Evolutionary conservation across 2,329 filamentous ascomycete species (phyloP), one percentile per base, ranked within the genome.

Genomic region (Falciphora oryzae): DNA sequence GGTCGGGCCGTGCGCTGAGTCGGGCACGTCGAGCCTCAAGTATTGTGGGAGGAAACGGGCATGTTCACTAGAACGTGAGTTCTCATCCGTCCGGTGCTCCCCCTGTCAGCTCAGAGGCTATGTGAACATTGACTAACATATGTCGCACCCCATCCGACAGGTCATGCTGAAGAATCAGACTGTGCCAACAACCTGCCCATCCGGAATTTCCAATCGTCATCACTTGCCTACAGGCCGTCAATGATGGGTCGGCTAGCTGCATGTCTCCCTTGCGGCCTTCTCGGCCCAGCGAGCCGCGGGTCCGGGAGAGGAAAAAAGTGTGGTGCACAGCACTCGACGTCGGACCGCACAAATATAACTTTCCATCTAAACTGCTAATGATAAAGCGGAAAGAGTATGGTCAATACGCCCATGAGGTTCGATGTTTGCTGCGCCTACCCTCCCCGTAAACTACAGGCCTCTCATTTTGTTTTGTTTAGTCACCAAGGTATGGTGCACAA

Each of bases 21-120:
- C 11, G 62, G 50, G 63, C 61, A 35, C n/a, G 35, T 18, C n/a
- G n/a, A 25, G 59, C 25, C 25, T 44, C 10, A 61, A 14, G 32
- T 27, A 61, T 28, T 53, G 63, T 66, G 66, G 67, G 67, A 68
- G 67, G 67, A 68, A 67, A 68, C 28, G 67, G 67, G 65, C 50
- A 63, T 64, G 62, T 65, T 62, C 35, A 58, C 53, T 31, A 44
- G 60, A 60, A 56, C 29, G 66, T 68, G 38, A 58, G 66, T 66
- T 18, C 29, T 59, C 57, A 25, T 27, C 22, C 25, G 13, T 62
- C 27, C 28, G 11, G 7, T 18, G 29, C 14, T 61, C 38, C 50
- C 38, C n/a, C 28, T 28, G 4, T 4, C 7, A 53, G 13, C 25
- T 31, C 25, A 32, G 32, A 16, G 32, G 10, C 14, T 50, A 22